Conservation (phyloP, 345 rosid species). For the Lumnitzera racemosa region DNA sequence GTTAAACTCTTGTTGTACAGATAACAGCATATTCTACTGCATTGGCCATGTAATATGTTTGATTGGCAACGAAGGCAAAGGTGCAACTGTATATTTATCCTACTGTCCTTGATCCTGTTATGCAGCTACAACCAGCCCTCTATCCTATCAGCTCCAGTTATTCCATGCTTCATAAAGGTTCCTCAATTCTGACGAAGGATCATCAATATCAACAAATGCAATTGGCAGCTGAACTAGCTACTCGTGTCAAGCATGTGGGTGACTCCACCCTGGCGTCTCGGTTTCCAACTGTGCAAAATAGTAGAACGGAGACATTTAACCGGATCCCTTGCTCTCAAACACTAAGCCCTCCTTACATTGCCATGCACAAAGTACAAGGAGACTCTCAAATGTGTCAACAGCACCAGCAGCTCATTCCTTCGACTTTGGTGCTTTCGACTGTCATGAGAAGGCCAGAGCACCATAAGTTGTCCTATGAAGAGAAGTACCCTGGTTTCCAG, state of each 20-base stretch:
- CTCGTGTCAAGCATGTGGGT: slow-evolving; percentile 31
- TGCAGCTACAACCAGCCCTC: slow-evolving; percentile 35
- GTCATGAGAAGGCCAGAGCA: slow-evolving; percentile 43
- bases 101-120: slow-evolving; percentile 21
- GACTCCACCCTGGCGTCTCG: slow-evolving; percentile 26
- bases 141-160: slow-evolving; percentile 27
- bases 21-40: no score
- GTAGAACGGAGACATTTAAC: slow-evolving; percentile 29
- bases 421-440: slow-evolving; percentile 29
- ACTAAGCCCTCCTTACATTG: slow-evolving; percentile 18
- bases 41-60: no score
- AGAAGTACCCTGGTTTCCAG: slow-evolving; percentile 20
- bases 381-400: slow-evolving; percentile 29
- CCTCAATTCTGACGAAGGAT: slow-evolving; percentile 25
- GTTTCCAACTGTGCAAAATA: slow-evolving; percentile 35
- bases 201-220: slow-evolving; percentile 34
- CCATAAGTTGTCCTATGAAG: slow-evolving; percentile 38
- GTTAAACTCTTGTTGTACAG: no score
- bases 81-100: background rate
- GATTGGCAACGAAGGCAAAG: background rate
- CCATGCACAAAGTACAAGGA: slow-evolving; percentile 19
- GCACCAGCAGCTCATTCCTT: slow-evolving; percentile 27
- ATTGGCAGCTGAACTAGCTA: slow-evolving; percentile 42
- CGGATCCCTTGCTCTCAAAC: slow-evolving; percentile 19
- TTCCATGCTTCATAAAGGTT: slow-evolving; percentile 12